phyloP scores from a whole-genome alignment of 176 grass and related monocot genomes.

The Juncus inflexus region DNA sequence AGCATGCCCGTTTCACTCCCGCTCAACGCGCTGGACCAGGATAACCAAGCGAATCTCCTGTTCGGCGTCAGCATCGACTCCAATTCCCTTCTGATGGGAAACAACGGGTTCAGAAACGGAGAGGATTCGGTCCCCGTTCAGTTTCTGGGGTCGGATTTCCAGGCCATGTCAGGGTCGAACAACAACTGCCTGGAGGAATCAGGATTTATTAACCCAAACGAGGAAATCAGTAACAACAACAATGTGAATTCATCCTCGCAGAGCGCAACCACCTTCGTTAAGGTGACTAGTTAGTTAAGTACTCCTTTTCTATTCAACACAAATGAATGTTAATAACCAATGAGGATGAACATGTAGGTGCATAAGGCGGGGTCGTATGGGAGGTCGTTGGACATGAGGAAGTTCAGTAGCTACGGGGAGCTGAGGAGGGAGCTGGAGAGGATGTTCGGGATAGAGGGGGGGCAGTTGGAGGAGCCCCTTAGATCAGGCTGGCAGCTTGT shows the following conservation, averaged over 20 bases:
- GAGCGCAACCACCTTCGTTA: slow-evolving; percentile 67
- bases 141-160: slow-evolving; percentile 51
- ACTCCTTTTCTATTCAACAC: slow-evolving; percentile 6
- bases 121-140: slow-evolving; percentile 53
- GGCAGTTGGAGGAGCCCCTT: slow-evolving; percentile 71
- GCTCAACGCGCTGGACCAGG: slow-evolving; percentile 44
- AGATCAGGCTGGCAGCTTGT: slow-evolving; percentile 99
- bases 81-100: slow-evolving; percentile 56
- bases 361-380: slow-evolving; percentile 90
- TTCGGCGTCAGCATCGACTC: slow-evolving; percentile 47
- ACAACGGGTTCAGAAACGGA: slow-evolving; percentile 31
- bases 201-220: slow-evolving; percentile 44
- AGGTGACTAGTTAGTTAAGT: slow-evolving; percentile 37
- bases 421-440: slow-evolving; percentile 71
- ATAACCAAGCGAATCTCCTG: slow-evolving; percentile 43
- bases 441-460: slow-evolving; percentile 92
- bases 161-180: slow-evolving; percentile 44
- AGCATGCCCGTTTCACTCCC: slow-evolving; percentile 41
- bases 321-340: too few species aligned
- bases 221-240: slow-evolving; percentile 45
- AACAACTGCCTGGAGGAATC: slow-evolving; percentile 57
- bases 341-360: slow-evolving; percentile 36
- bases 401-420: slow-evolving; percentile 75
- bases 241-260: too few species aligned
- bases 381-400: slow-evolving; percentile 89